Base-by-base conservation (phyloP, 331 rosid genomes). In the Pyracantha coccinea region DNA sequence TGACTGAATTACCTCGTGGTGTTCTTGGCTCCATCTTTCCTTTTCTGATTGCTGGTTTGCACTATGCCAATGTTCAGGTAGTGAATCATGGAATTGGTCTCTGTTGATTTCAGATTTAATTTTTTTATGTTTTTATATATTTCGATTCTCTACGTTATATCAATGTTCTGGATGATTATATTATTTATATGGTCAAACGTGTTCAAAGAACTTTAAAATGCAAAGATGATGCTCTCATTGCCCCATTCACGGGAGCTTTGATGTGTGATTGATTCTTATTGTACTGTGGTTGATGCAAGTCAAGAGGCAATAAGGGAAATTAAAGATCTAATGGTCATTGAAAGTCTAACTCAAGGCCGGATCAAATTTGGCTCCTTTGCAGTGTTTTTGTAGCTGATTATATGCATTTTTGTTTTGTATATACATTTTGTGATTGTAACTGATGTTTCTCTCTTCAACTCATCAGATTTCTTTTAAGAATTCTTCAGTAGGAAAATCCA, bases 1-100 rank as follows among this genome's bases (percentile, higher is more conserved):
- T 94, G 83, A 82, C 96, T 60, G 92, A 87, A 69, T 77, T 80
- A 44, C 81, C 99, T 68, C 92, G 86, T 14, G 96, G 96, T 59
- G 83, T 85, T 77, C 79, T 80, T n/a, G 97, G 98, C 68, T 76
- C 86, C 84, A 79, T 89, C 83, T 88, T 91, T 82, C 99, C 99
- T 59, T 25, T 87, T 57, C 61, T 90, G 79, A 86, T 90, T 73
- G 92, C 93, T 70, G 83, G 92, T 76, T 86, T 94, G 87, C 97
- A 94, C 85, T 87, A 69, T 75, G 47, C 74, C 64, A 92, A 81
- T 78, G 82, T 90, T 86, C 93, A 87, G 99, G 99, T 92, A 85
- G 66, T 61, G 75, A 66, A 77, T 81, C 62, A 54, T 50, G 77
- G 59, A 50, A 44, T 78, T 45, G 35, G 63, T 75, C 27, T 52